These are phyloP conservation scores for Oryza longistaminata DNA, from an alignment of 176 grass and related monocot genomes.

Conservation along the genomic window DNA sequence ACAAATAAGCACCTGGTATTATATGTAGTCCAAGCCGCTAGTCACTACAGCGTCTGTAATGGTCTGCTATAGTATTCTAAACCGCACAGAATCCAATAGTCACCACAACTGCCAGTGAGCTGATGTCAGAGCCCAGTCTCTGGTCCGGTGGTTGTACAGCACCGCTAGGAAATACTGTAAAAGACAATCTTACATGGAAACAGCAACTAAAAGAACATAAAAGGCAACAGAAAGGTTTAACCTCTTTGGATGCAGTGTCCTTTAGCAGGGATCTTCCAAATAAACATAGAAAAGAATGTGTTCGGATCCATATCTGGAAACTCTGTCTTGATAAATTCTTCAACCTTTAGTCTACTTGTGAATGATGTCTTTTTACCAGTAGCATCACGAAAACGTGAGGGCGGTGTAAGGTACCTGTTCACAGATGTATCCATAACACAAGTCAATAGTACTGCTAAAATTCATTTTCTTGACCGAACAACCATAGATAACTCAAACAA, in stretches of 20 bases:
- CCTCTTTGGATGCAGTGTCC: conserved; percentile 41
- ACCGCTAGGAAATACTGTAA: not conserved
- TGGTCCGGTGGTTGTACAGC: not conserved
- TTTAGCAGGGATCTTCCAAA: conserved; percentile 77
- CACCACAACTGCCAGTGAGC: conserved; percentile 25
- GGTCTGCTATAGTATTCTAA: not conserved
- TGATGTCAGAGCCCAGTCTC: conserved; percentile 18
- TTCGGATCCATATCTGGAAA: conserved; percentile 59
- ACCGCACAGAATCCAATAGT: not conserved
- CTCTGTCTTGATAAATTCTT: conserved; percentile 78
- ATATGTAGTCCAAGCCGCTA: not conserved
- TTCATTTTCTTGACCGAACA: conserved; percentile 10
- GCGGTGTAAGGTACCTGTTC: conserved; percentile 70
- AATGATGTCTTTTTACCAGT: conserved; percentile 54
- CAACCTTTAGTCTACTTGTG: conserved; percentile 61
- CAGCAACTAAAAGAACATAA: conserved; percentile 27
- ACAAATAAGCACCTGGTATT: conserved; percentile 14
- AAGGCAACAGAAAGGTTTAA: conserved; percentile 31
- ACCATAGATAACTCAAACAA: conserved; percentile 19
- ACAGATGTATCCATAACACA: conserved; percentile 32
- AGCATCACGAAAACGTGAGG: conserved; percentile 57
- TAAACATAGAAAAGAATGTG: conserved; percentile 87
- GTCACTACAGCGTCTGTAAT: conserved; percentile 4
- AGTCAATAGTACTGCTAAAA: conserved; percentile 26
- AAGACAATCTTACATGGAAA: conserved; percentile 1